Conservation (phyloP, 805 yeast genomes). For the Pichia kluyveri region DNA sequence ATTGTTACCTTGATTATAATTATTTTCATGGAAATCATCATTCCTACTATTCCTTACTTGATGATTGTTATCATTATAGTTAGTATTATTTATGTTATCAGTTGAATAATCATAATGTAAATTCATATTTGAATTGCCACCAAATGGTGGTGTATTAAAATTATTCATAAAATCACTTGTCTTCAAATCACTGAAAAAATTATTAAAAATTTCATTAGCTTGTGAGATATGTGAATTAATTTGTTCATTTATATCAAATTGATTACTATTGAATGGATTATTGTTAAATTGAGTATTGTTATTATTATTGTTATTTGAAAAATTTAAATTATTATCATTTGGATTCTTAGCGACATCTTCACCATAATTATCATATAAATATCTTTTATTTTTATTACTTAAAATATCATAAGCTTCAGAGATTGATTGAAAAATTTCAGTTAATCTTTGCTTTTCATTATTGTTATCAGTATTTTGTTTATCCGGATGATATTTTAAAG, state of each 20-base stretch:
- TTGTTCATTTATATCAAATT: not conserved
- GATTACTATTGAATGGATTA: not conserved
- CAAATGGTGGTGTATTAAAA: not conserved
- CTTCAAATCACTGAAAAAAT: not conserved
- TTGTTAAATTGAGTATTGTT: not conserved
- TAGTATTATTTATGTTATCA: not conserved
- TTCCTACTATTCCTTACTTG: not conserved
- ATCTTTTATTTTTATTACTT: constrained; percentile 35
- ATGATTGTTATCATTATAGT: not conserved
- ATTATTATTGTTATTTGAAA: constrained; percentile 5
- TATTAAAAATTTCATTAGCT: not conserved
- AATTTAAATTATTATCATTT: not conserved
- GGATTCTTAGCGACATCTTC: constrained; percentile 28
- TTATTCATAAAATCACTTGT: not conserved
- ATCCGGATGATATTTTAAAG: constrained; percentile 82
- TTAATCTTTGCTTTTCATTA: constrained; percentile 28
- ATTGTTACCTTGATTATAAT: constrained; percentile 1
- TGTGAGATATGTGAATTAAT: not conserved
- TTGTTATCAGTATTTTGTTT: constrained; percentile 34
- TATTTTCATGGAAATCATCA: not conserved
- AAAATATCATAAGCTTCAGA: constrained; percentile 61
- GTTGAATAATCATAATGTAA: not conserved
- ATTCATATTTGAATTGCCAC: not conserved
- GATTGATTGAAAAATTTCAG: constrained; percentile 49
- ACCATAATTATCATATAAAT: constrained; percentile 46